Evolutionary conservation across 177 flowering plant species (phyloP), one percentile per base, ranked within the genome.

Genomic region (Vitis hybrid): DNA sequence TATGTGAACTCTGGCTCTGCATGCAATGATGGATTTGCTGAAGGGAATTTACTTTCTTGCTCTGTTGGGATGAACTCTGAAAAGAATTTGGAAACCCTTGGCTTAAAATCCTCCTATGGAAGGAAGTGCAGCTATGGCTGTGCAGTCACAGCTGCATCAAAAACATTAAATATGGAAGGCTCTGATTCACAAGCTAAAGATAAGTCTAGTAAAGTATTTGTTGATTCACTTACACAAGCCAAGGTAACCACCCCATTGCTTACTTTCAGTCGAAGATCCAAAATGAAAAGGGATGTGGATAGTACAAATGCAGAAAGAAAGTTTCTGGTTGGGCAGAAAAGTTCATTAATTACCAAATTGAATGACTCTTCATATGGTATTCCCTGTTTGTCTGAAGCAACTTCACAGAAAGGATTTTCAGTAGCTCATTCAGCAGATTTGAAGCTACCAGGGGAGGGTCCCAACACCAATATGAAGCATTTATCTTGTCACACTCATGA

Each of bases 261-360:
- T 51, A 80, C 82, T 26, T 80, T 80, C 63, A 60, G 56, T 54
- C 70, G 80, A 67, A 76, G 78, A 51, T 2, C 32, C 51, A 80
- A 71, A 58, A 76, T 69, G 57, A 80, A 68, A 59, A 70, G 59
- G 56, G 60, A 68, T n/a, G 62, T 34, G 58, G 70, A 67, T 19
- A 39, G 30, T 26, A 15, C 66, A 49, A 64, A 70, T 60, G 54
- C 17, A 23, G 21, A 65, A 51, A 58, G 23, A n/a, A 63, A 56
- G 6, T 63, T 21, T 3, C 26, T 59, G 51, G 6, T 32, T 58
- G 56, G 55, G 45, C 75, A 68, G 8, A 56, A 57, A 56, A 21
- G 26, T n/a, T 59, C 23, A 17, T 13, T 56, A 48, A 3, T 63
- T 9, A 69, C 64, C 56, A 61, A 70, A 15, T 49, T 10, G 62